These are phyloP conservation scores for Diatrype stigma DNA, from an alignment of 2,329 filamentous ascomycete species.

Conservation along the genomic window DNA sequence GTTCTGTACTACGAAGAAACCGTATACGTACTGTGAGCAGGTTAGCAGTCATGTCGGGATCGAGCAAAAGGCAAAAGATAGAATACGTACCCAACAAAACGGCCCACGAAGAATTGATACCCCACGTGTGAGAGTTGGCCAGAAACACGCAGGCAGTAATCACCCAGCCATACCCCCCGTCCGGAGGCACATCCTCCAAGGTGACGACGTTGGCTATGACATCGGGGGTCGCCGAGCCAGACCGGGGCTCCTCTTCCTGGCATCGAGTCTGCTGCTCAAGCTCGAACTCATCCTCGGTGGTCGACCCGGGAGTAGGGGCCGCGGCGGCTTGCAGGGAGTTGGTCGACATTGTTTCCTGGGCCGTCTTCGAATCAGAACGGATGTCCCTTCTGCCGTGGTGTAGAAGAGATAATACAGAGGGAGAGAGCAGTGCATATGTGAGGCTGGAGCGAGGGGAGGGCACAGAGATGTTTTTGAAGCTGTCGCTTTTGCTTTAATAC, in stretches of 20 bases:
- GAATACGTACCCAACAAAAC: neutral
- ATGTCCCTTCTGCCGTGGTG: too few relatives aligned
- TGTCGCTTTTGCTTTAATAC: too few relatives aligned
- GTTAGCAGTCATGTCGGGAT: neutral
- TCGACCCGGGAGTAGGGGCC: neutral
- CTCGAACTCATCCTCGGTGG: neutral
- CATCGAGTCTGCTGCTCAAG: neutral
- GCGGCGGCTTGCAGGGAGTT: neutral
- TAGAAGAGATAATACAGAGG: too few relatives aligned
- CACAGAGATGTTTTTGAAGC: too few relatives aligned
- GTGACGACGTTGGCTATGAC: neutral
- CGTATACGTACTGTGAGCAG: too few relatives aligned
- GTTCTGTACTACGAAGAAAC: too few relatives aligned
- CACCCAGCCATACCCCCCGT: conserved; percentile 56
- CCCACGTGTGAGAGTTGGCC: conserved; percentile 36
- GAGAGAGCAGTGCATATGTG: too few relatives aligned
- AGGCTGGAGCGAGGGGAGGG: too few relatives aligned
- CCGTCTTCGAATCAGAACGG: too few relatives aligned
- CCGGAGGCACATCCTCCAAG: conserved; percentile 28
- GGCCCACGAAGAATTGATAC: conserved; percentile 31
- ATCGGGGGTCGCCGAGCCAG: neutral
- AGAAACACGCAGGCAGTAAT: conserved; percentile 32
- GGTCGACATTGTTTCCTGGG: too few relatives aligned
- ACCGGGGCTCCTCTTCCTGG: neutral
- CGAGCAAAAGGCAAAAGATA: too few relatives aligned